These are phyloP conservation scores for Zasmidium angulare DNA, from an alignment of 2,329 filamentous ascomycete species.

Conservation along the genomic window DNA sequence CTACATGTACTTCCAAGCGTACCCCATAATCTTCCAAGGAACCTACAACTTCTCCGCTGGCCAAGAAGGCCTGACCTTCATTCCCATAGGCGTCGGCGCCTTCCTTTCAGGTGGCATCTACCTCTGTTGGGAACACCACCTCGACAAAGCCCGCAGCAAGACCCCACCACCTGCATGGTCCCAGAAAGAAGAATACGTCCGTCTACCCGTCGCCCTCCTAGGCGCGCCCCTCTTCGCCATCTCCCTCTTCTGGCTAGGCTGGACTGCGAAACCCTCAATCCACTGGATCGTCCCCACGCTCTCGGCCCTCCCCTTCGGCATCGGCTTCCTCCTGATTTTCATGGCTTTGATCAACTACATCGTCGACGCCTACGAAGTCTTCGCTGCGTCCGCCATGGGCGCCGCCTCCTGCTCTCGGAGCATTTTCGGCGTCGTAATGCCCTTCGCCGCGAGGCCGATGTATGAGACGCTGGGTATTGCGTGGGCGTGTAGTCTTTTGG, in stretches of 20 bases:
- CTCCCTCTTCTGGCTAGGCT: slow-evolving; percentile 58
- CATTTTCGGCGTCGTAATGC: slow-evolving; percentile 66
- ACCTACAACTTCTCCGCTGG: slow-evolving; percentile 66
- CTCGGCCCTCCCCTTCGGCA: slow-evolving; percentile 50
- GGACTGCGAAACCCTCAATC: slow-evolving; percentile 46
- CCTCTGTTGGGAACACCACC: slow-evolving; percentile 62
- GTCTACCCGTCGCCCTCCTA: slow-evolving; percentile 69
- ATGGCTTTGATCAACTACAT: slow-evolving; percentile 61
- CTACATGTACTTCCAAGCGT: slow-evolving; percentile 76
- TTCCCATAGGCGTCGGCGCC: slow-evolving; percentile 67
- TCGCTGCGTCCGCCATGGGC: slow-evolving; percentile 75
- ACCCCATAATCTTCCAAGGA: slow-evolving; percentile 63
- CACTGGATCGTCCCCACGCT: slow-evolving; percentile 52
- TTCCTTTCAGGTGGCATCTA: slow-evolving; percentile 61
- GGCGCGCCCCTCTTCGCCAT: slow-evolving; percentile 43
- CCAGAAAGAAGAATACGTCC: slow-evolving; percentile 63
- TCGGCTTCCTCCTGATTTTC: slow-evolving; percentile 52
- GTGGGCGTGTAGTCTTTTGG: slow-evolving; percentile 60
- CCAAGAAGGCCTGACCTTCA: slow-evolving; percentile 65
- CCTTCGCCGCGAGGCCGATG: slow-evolving; percentile 54
- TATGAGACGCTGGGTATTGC: slow-evolving; percentile 68
- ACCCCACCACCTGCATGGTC: slow-evolving; percentile 55
- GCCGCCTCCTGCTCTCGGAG: slow-evolving; percentile 80
- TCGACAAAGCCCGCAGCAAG: slow-evolving; percentile 51
- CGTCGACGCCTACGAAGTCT: slow-evolving; percentile 67